phyloP scores from a whole-genome alignment of 2,329 filamentous ascomycete genomes.

The Curvularia hawaiiensis region DNA sequence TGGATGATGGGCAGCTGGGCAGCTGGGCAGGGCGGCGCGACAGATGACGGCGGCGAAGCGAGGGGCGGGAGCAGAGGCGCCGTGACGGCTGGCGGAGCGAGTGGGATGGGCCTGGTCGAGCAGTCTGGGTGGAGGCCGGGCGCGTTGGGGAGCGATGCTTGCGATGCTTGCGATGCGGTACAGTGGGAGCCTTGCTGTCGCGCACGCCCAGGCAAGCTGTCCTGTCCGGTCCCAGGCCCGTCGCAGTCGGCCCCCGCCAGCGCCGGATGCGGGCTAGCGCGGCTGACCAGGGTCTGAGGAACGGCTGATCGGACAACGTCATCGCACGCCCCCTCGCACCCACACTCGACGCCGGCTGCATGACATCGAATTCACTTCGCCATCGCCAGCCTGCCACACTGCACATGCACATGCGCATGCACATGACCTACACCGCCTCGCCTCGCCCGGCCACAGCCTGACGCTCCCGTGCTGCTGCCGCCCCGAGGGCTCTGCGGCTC shows the following conservation, averaged over 20 bases:
- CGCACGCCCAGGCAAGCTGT: not conserved
- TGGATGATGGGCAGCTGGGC: not conserved
- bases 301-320: conserved; percentile 19
- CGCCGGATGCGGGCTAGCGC: conserved; percentile 13
- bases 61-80: not conserved
- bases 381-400: not conserved
- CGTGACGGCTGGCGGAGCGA: not conserved
- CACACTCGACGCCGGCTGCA: conserved; percentile 12
- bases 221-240: not conserved
- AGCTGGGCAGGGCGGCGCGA: not conserved
- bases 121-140: not conserved
- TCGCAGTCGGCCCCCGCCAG: conserved; percentile 9
- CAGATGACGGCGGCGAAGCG: not conserved
- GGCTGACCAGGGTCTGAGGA: conserved; percentile 3
- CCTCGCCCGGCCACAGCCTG: conserved; percentile 11
- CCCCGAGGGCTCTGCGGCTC: not conserved
- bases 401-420: conserved; percentile 4
- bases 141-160: conserved; percentile 2
- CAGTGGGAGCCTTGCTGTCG: conserved; percentile 1
- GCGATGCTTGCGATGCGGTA: not conserved
- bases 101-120: not conserved
- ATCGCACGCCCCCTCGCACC: conserved; percentile 11
- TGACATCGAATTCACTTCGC: conserved; percentile 21
- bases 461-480: conserved; percentile 2
- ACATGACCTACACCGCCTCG: conserved; percentile 30